These are phyloP conservation scores for Blastocystis sp. DNA, from an alignment of 352 stramenopile species.

Conservation along the genomic window DNA sequence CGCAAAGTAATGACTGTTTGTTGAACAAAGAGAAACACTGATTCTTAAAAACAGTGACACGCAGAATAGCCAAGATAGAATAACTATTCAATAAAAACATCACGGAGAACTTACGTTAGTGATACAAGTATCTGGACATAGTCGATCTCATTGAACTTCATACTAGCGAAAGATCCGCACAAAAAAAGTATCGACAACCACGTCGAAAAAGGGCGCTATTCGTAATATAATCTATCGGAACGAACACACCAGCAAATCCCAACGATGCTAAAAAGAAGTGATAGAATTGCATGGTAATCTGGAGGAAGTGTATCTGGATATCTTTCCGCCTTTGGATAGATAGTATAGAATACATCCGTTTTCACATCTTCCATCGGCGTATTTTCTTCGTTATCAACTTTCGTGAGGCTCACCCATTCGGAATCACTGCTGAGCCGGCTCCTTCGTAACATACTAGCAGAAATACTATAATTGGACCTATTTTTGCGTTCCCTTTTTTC, in stretches of 20 bases:
- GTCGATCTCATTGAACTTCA: conserved; percentile 59
- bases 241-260: conserved; percentile 11
- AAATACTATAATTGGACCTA: background rate
- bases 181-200: background rate
- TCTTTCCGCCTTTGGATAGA: background rate
- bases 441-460: background rate
- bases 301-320: conserved; percentile 42
- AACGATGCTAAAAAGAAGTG: conserved; percentile 32
- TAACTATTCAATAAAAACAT: background rate
- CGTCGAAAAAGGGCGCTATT: background rate
- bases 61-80: background rate
- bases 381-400: background rate
- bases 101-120: background rate
- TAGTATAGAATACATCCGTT: background rate
- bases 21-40: background rate
- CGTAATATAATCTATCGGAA: background rate
- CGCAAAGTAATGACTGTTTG: background rate
- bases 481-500: background rate
- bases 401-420: background rate
- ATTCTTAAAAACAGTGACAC: background rate
- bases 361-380: background rate
- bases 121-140: conserved; percentile 28
- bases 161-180: background rate
- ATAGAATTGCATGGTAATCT: conserved; percentile 48
- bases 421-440: background rate